A percentile compares a stretch with the other conserved stretches of the same genome.
Evolutionary conservation across 768 basidiomycete genomes (phyloP).

Genomic region (Psilocybe cyanescens): DNA sequence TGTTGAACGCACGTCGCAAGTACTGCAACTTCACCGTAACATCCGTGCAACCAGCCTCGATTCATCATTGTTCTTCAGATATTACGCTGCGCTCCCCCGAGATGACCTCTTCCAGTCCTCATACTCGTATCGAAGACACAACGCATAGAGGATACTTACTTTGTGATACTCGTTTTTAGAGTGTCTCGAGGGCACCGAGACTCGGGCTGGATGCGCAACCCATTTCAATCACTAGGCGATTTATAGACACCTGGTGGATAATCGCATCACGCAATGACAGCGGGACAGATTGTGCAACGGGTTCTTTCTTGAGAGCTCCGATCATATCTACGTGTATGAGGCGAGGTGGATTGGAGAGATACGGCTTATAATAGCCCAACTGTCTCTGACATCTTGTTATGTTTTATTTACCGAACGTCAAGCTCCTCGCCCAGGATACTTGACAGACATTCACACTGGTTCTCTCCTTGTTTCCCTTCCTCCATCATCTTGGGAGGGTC

Average conservation of each 20-base stretch:
- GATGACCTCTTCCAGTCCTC: too few relatives aligned
- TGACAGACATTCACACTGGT: neutral
- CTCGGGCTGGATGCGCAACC: neutral
- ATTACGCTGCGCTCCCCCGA: too few relatives aligned
- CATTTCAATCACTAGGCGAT: neutral
- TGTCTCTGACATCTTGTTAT: constrained; percentile 1
- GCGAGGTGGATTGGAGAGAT: neutral
- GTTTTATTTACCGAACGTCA: constrained; percentile 8
- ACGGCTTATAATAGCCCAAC: neutral
- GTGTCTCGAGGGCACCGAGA: neutral
- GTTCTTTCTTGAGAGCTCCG: neutral
- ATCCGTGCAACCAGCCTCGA: too few relatives aligned
- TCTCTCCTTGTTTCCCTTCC: constrained; percentile 6
- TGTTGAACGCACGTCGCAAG: too few relatives aligned
- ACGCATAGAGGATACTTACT: too few relatives aligned
- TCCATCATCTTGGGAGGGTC: constrained; percentile 8
- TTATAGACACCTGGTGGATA: neutral
- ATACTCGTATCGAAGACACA: too few relatives aligned
- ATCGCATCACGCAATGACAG: neutral
- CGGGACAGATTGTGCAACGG: constrained; percentile 7
- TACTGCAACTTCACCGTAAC: too few relatives aligned
- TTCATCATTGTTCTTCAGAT: too few relatives aligned
- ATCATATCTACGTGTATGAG: neutral
- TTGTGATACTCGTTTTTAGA: too few relatives aligned
- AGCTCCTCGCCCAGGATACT: constrained; percentile 1